Base-by-base conservation (phyloP, 1,139 yeast genomes). In the Protomyces inundatus region DNA sequence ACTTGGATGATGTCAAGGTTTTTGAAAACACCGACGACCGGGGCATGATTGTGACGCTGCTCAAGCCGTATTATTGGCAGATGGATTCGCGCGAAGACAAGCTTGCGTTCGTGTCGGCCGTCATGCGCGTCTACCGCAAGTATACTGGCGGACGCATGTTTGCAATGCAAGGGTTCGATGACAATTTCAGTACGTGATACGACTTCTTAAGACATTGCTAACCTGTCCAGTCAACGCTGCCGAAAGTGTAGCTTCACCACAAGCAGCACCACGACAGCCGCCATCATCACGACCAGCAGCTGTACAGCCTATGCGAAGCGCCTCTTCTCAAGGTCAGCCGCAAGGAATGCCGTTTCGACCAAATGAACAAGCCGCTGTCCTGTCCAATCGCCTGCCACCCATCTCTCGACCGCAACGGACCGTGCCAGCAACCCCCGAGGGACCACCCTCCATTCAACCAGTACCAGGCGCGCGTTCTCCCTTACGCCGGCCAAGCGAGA, bases 1-100 rank as follows among this genome's bases (percentile, higher is more conserved):
- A 85, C 68, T 77, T 93, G 71, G 89, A 84, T 66, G 96, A 89
- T 69, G 77, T 93, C 68, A 76, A 79, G 12, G 75, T 75, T 46
- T 76, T 91, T 4, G 84, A 84, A 55, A 80, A 83, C 65, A 69
- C 69, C 33, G 69, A 70, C 4, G 64, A 68, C 4, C 56, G 62
- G 6, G 76, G 78, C 1, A 80, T 91, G 68, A 71, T 82, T 1
- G 78, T 88, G 67, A 79, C 79, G 39, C 78, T 93, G 71, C 88
- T 88, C 56, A 90, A 90, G 73, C 84, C 82, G 56, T 91, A 93
- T 74, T 91, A 85, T 74, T 93, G 98, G 98, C 85, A 82, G 69
- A 84, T 90, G 0, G 82, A 82, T 63, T 83, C 88, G 16, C 82
- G 88, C 0, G 78, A 81, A 57, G 96, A 88, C 69, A 81, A 91